phyloP scores from a whole-genome alignment of 257 asterid species.

The Coffea canephora region DNA sequence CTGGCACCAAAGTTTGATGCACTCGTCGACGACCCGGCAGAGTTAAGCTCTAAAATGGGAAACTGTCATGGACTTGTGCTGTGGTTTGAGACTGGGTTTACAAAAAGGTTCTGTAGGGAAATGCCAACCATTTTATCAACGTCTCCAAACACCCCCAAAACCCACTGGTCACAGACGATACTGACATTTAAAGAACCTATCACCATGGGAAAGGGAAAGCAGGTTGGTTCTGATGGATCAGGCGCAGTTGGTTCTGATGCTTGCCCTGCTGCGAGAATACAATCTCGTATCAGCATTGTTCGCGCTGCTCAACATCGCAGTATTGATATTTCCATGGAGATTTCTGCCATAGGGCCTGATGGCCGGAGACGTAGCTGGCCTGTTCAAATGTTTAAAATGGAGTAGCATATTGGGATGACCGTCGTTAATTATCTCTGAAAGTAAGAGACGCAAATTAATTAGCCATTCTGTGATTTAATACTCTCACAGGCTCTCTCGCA shows the following conservation, averaged over 20 bases:
- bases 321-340: slow-evolving; percentile 93
- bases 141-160: slow-evolving; percentile 71
- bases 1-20: slow-evolving; percentile 38
- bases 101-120: slow-evolving; percentile 77
- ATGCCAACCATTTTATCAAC: slow-evolving; percentile 73
- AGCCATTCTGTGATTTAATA: too few relatives aligned
- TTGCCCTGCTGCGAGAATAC: slow-evolving; percentile 60
- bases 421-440: neutral
- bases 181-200: slow-evolving; percentile 85
- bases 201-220: slow-evolving; percentile 45
- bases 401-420: neutral
- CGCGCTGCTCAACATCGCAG: slow-evolving; percentile 75
- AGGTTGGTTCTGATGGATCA: slow-evolving; percentile 10
- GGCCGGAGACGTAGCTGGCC: slow-evolving; percentile 66
- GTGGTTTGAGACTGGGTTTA: slow-evolving; percentile 93
- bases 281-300: slow-evolving; percentile 71
- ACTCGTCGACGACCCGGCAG: slow-evolving; percentile 15
- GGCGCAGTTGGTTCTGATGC: slow-evolving; percentile 54
- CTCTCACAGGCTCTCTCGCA: too few relatives aligned
- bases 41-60: slow-evolving; percentile 28
- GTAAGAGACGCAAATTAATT: neutral
- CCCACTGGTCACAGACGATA: slow-evolving; percentile 95
- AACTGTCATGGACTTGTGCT: slow-evolving; percentile 81
- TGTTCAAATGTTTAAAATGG: slow-evolving; percentile 58
- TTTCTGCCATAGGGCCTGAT: slow-evolving; percentile 42